These are phyloP conservation scores for Eimeria sp. DNA, from an alignment of 169 alveolate species.

Conservation along the genomic window DNA sequence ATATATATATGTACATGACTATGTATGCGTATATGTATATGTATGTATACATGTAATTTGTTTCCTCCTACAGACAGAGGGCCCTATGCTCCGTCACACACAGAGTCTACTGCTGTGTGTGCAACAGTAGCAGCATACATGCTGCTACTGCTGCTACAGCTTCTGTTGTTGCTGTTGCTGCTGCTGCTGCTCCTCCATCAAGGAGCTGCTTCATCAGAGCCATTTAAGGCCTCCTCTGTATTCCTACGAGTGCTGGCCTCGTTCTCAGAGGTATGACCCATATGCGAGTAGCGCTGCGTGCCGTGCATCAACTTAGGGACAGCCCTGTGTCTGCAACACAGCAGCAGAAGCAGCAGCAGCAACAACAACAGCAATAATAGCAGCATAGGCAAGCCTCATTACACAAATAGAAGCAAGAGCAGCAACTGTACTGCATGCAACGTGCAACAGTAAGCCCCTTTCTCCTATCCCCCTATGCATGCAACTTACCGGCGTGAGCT, in stretches of 20 bases:
- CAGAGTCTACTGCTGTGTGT: background rate
- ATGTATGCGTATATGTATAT: too few relatives aligned
- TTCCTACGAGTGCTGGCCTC: slow-evolving; percentile 27
- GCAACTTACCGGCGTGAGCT: slow-evolving; percentile 9
- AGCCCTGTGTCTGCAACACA: slow-evolving; percentile 18
- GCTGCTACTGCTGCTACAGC: too few relatives aligned
- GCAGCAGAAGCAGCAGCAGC: background rate
- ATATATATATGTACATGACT: too few relatives aligned
- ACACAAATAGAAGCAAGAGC: background rate
- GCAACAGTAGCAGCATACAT: background rate
- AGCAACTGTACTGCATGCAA: background rate
- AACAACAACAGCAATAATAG: background rate
- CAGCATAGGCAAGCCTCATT: background rate
- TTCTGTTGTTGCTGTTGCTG: slow-evolving; percentile 5
- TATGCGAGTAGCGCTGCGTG: slow-evolving; percentile 20
- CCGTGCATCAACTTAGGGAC: slow-evolving; percentile 29
- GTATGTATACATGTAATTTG: too few relatives aligned
- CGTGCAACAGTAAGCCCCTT: background rate
- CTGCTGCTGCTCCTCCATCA: background rate
- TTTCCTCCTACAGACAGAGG: too few relatives aligned
- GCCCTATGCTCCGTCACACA: too few relatives aligned
- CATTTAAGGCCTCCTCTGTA: slow-evolving; percentile 18
- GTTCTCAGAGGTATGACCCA: slow-evolving; percentile 14
- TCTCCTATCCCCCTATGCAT: background rate
- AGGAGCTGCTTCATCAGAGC: slow-evolving; percentile 9